Evolutionary conservation across 768 basidiomycete species (phyloP).

Genomic region (Russula vinacea): DNA sequence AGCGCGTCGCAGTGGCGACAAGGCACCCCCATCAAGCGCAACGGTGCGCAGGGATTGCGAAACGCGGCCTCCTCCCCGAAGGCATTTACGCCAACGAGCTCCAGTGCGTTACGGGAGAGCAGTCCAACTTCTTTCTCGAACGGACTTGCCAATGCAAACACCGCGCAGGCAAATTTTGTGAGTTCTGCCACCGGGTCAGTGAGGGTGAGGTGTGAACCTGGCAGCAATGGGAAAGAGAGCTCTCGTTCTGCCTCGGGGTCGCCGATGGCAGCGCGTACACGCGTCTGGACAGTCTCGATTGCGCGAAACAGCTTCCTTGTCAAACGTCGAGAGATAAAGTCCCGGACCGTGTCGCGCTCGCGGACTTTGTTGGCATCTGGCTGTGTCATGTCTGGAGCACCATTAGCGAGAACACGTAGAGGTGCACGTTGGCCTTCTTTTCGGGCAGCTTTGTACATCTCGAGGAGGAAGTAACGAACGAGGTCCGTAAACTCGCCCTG

Average conservation of each 20-base stretch:
- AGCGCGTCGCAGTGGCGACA: slow-evolving; percentile 83
- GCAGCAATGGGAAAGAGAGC: slow-evolving; percentile 80
- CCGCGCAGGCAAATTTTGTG: slow-evolving; percentile 80
- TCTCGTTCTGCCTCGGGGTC: slow-evolving; percentile 51
- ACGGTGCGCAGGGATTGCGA: slow-evolving; percentile 87
- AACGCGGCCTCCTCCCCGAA: slow-evolving; percentile 84
- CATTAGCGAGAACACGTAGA: slow-evolving; percentile 65
- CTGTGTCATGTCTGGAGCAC: slow-evolving; percentile 60
- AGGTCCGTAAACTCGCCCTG: slow-evolving; percentile 72
- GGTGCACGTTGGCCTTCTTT: slow-evolving; percentile 64
- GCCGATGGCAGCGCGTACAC: slow-evolving; percentile 57
- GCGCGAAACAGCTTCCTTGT: slow-evolving; percentile 75
- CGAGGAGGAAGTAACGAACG: slow-evolving; percentile 80
- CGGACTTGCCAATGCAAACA: slow-evolving; percentile 76
- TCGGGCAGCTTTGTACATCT: slow-evolving; percentile 73
- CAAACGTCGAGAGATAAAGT: slow-evolving; percentile 76
- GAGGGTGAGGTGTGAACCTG: slow-evolving; percentile 78
- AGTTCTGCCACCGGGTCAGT: slow-evolving; percentile 85
- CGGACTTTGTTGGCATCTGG: slow-evolving; percentile 63
- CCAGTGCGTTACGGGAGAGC: slow-evolving; percentile 83
- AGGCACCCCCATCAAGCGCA: slow-evolving; percentile 81
- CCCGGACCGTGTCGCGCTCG: slow-evolving; percentile 64
- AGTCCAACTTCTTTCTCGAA: slow-evolving; percentile 83
- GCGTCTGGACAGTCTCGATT: slow-evolving; percentile 59
- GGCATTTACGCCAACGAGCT: slow-evolving; percentile 81